Evolutionary conservation across 2,329 filamentous ascomycete genomes (phyloP).

Genomic region (Mollisia scopiformis): DNA sequence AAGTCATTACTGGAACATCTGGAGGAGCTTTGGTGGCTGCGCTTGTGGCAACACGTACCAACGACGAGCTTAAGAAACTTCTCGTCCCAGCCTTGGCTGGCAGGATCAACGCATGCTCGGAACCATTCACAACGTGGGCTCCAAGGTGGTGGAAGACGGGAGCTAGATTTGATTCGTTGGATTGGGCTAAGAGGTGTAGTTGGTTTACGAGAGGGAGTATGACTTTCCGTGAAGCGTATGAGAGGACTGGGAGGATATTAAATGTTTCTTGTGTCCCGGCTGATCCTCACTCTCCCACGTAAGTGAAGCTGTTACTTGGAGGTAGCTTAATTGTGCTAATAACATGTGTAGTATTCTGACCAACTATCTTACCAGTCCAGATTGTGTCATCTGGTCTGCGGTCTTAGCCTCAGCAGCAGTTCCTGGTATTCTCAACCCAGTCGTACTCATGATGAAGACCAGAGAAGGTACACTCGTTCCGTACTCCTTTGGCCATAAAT

Average conservation of each 20-base stretch:
- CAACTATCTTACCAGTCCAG: conserved; percentile 92
- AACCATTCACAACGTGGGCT: conserved; percentile 75
- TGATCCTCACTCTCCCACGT: conserved; percentile 82
- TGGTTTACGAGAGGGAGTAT: conserved; percentile 93
- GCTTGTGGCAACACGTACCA: conserved; percentile 84
- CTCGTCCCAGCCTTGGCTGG: conserved; percentile 85
- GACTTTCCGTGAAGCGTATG: conserved; percentile 94
- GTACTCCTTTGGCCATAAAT: conserved; percentile 97
- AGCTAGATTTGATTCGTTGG: conserved; percentile 88
- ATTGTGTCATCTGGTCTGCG: conserved; percentile 98
- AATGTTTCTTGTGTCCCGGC: conserved; percentile 97
- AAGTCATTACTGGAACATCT: conserved; percentile 95
- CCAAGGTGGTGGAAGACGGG: conserved; percentile 90
- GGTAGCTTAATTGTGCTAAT: conserved; percentile 20
- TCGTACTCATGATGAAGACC: conserved; percentile 90
- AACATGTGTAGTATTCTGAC: conserved; percentile 80
- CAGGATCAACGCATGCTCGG: conserved; percentile 83
- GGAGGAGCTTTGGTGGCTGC: conserved; percentile 90
- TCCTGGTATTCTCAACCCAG: conserved; percentile 92
- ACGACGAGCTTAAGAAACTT: conserved; percentile 85
- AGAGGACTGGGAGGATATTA: conserved; percentile 89
- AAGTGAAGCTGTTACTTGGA: conserved; percentile 11
- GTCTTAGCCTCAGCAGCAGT: conserved; percentile 94
- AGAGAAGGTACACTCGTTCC: conserved; percentile 76
- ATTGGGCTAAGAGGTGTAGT: conserved; percentile 82